phyloP scores from a whole-genome alignment of 1,139 yeast genomes.

The Geotrichum bryndzae region DNA sequence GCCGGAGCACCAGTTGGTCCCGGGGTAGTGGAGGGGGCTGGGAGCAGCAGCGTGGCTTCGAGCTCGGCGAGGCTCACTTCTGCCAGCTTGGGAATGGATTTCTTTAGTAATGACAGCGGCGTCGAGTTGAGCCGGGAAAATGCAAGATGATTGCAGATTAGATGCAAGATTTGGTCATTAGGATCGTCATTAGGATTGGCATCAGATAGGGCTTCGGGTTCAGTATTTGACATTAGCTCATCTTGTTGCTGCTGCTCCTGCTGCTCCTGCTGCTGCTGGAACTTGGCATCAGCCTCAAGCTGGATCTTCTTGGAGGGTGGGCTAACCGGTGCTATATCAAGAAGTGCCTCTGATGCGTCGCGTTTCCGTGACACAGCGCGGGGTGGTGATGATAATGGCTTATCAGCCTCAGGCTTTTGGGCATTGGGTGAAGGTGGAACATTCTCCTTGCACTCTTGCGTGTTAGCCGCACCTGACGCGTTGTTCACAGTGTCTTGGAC shows the following conservation, averaged over 20 bases:
- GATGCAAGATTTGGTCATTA: conserved; percentile 27
- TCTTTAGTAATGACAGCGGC: conserved; percentile 63
- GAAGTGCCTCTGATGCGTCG: neutral
- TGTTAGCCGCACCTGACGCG: neutral
- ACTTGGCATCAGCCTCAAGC: neutral
- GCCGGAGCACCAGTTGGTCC: neutral
- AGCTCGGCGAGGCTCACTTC: conserved; percentile 18
- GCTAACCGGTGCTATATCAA: neutral
- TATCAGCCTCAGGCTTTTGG: neutral
- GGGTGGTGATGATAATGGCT: neutral
- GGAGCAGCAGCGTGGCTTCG: conserved; percentile 52
- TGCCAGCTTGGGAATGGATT: conserved; percentile 36
- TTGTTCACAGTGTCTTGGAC: neutral
- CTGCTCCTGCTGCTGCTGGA: neutral
- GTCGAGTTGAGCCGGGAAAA: conserved; percentile 84
- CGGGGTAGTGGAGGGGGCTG: conserved; percentile 21
- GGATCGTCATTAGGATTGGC: neutral
- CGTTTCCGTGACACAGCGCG: neutral
- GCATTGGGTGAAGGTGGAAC: neutral
- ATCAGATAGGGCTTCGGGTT: neutral
- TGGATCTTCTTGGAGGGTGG: neutral
- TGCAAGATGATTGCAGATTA: conserved; percentile 74
- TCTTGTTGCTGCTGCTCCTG: too few relatives aligned
- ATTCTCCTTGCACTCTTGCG: neutral
- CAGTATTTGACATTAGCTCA: neutral